These are phyloP conservation scores for Drechslera avenae DNA, from an alignment of 2,329 filamentous ascomycete genomes.

Conservation along the genomic window DNA sequence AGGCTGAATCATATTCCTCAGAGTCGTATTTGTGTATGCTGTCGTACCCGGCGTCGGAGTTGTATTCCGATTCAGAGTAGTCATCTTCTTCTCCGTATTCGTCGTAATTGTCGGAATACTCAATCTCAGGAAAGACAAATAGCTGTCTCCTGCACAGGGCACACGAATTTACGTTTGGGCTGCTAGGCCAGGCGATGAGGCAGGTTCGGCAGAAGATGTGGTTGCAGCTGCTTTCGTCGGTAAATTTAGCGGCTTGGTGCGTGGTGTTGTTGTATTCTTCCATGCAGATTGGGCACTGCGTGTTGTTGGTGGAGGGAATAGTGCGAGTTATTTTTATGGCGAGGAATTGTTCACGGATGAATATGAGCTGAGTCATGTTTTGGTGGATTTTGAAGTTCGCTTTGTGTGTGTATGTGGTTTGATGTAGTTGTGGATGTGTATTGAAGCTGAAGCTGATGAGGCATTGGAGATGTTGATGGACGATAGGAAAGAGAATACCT, in stretches of 20 bases:
- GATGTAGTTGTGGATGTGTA: background rate
- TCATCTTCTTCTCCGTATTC: too few species aligned
- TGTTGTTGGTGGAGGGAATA: background rate
- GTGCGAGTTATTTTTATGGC: background rate
- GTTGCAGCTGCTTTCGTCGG: background rate
- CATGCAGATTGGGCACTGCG: constrained; percentile 5
- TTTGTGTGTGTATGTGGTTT: too few species aligned
- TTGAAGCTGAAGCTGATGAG: too few species aligned
- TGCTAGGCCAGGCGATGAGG: background rate
- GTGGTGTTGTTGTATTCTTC: background rate
- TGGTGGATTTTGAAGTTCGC: background rate
- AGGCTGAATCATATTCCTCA: too few species aligned
- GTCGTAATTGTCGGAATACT: too few species aligned
- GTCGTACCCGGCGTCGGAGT: too few species aligned
- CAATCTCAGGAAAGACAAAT: background rate
- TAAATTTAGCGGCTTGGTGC: background rate
- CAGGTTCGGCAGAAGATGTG: constrained; percentile 5
- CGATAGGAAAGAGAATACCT: too few species aligned
- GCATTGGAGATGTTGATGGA: too few species aligned
- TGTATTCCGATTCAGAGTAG: too few species aligned
- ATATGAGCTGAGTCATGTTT: background rate
- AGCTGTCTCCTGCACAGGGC: background rate
- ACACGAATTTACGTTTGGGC: background rate
- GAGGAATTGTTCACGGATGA: constrained; percentile 1
- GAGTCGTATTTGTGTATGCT: too few species aligned